Percentiles rank a stretch among this genome's conserved stretches.
phyloP scores from a whole-genome alignment of 345 rosid species.

The Brassica napus region DNA sequence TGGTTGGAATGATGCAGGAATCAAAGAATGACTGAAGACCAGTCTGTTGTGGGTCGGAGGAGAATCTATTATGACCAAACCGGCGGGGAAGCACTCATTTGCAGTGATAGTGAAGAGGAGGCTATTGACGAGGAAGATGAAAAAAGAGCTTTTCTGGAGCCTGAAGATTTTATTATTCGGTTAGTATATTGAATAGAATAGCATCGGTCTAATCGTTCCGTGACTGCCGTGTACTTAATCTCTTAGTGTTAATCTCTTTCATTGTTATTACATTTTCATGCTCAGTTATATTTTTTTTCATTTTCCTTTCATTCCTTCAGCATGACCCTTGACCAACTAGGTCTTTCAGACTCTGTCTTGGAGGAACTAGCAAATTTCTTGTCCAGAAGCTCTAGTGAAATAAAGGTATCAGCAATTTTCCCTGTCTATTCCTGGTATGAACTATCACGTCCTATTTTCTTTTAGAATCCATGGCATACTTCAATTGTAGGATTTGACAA shows the following conservation, averaged over 20 bases:
- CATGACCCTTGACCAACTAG: constrained; percentile 72
- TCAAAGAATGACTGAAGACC: constrained; percentile 99
- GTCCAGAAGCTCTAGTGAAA: constrained; percentile 67
- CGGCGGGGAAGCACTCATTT: constrained; percentile 97
- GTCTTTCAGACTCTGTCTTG: constrained; percentile 68
- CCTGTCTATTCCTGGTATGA: constrained; percentile 10
- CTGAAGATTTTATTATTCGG: constrained; percentile 91
- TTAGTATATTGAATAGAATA: constrained; percentile 45
- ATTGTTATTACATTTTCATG: not conserved
- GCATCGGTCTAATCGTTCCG: not conserved
- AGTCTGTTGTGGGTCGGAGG: constrained; percentile 95
- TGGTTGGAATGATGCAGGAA: constrained; percentile 54
- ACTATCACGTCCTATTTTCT: constrained; percentile 1
- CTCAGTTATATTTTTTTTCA: not conserved
- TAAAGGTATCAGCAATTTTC: constrained; percentile 60
- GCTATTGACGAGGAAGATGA: constrained; percentile 79
- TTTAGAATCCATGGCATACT: constrained; percentile 21
- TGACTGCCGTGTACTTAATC: constrained; percentile 8
- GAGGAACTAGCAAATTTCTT: constrained; percentile 69
- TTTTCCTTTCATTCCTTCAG: constrained; percentile 51
- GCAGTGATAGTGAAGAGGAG: constrained; percentile 99
- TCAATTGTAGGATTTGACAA: constrained; percentile 22
- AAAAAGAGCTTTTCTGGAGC: constrained; percentile 66
- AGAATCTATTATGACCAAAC: constrained; percentile 96
- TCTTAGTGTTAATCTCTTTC: constrained; percentile 3